A percentile compares a stretch with the other conserved stretches of the same genome.
Conservation (phyloP, 2,329 filamentous ascomycete species). For the Fusarium lyarnte region DNA sequence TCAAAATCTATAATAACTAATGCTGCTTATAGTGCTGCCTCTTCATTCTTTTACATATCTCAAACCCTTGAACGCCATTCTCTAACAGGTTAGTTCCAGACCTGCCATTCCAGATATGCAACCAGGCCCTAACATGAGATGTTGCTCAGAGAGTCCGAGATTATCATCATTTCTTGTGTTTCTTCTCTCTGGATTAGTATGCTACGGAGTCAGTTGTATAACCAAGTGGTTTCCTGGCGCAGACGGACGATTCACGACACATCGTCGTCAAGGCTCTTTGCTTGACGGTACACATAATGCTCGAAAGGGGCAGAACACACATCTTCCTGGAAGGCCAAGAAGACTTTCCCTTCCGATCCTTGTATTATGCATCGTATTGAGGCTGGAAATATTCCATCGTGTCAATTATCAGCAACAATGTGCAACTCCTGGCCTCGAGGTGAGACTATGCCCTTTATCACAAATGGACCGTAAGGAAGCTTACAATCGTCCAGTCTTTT, state of each 20-base stretch:
- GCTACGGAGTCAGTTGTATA: conserved; percentile 54
- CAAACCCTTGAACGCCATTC: conserved; percentile 59
- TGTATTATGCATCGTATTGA: conserved; percentile 55
- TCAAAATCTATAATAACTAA: not conserved
- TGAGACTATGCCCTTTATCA: conserved; percentile 19
- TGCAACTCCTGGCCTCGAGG: conserved; percentile 60
- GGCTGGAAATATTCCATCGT: conserved; percentile 59
- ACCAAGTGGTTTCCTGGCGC: conserved; percentile 58
- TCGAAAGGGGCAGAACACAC: conserved; percentile 48
- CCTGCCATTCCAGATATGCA: not conserved
- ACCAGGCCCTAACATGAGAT: not conserved
- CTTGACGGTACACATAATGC: conserved; percentile 39
- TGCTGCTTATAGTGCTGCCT: conserved; percentile 51
- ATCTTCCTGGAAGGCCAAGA: conserved; percentile 57
- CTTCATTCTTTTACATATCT: conserved; percentile 60
- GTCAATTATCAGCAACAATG: conserved; percentile 62
- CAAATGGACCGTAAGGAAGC: not conserved
- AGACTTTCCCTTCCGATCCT: conserved; percentile 57
- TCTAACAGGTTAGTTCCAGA: conserved; percentile 54
- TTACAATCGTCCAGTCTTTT: conserved; percentile 53
- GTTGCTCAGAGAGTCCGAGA: conserved; percentile 56
- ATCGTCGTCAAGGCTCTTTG: conserved; percentile 30
- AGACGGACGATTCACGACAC: conserved; percentile 57
- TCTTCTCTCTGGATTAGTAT: conserved; percentile 55
- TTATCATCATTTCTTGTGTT: conserved; percentile 59